Evolutionary conservation across 2,329 filamentous ascomycete genomes (phyloP), one percentile per base, ranked within the genome.

Genomic region (Metarhizium album): DNA sequence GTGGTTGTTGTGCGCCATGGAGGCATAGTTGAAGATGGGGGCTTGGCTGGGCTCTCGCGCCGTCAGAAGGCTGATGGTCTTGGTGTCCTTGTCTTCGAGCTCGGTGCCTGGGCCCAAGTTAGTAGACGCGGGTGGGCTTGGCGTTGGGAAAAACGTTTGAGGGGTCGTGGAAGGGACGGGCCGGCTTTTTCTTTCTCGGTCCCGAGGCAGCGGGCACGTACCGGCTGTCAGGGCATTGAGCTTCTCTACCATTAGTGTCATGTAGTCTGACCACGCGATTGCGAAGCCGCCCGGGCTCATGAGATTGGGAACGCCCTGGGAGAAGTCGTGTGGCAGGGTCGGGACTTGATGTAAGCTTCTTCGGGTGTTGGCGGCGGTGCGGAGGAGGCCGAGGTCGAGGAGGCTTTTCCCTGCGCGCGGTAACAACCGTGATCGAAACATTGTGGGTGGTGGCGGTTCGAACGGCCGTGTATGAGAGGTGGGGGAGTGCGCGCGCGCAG

Each of bases 21-120:
- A 95, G 67, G 93, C 93, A 67, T 94, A 82, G 79, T 97, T 98
- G 82, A 98, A 98, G 65, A 85, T 74, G 59, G 84, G 76, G 42
- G 93, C 93, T 55, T 79, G 75, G 58, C 76, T 75, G 43, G 91
- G 85, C 62, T 93, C 80, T 67, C 90, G 88, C 53, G 91, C 87
- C 53, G 84, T 84, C 62, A 81, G 75, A 62, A 91, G 75, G 63
- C 87, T 70, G 63, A 95, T 82, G 45, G 82, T 74, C 68, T 86
- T 83, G 54, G 81, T 68, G 47, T 76, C 71, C 58, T 76, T 71
- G 64, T 80, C 70, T 57, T 83, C 83, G 62, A 79, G 76, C 18
- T 81, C 73, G 58, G 79, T 84, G 58, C 80, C 86, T 89, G 52
- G 22, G 37, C 9, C 9, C 2, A 7, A 31, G 31, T 20, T 23